Base-by-base conservation (phyloP, 1,284 basidiomycete genomes). In the Phylloboletellus chloephorus region DNA sequence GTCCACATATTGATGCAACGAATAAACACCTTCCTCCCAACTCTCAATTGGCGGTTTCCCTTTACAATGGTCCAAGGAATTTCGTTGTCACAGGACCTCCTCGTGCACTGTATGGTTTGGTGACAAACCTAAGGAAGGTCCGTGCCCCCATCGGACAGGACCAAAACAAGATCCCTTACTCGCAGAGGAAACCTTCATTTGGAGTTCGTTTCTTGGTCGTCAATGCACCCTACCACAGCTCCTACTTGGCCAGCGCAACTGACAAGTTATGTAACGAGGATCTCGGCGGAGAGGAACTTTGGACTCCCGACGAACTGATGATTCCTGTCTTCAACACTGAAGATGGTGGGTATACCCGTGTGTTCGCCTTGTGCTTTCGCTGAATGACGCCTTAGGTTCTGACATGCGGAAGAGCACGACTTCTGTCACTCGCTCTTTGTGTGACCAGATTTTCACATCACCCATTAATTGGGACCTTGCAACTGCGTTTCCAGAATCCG, bases 41-140 rank as follows among this genome's bases (percentile, higher is more conserved):
- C 59, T 88, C 88, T 17, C 75, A 90, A 62, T 66, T 98, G 31
- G 74, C 75, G 43, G 78, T 98, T 43, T 95, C 93, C 23, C 80
- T 98, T 21, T 78, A 90, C 73, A 98, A 98, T 57, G 92, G 93
- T 6, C 79, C 91, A 34, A 84, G 82, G 54, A 87, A 86, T 33
- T 92, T 93, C 60, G 91, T 98, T 48, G 82, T 98, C 43, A 98
- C 93, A 23, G 95, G 95, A 32, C 90, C 91, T 29, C 77, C 94
- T 22, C 86, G 86, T 50, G 81, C 92, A n/a, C 73, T 98, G 28
- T 93, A 92, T 61, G 95, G 96, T 53, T 82, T 98, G 45, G 92
- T 95, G 22, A 88, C 85, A 38, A 87, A 82, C 54, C 67, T 98
- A 35, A 78, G 95, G 59, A 94, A 95, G 66, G 75, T 94, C 52